Evolutionary conservation across 306 rosid species (phyloP).

Genomic region (Rosa chinensis): DNA sequence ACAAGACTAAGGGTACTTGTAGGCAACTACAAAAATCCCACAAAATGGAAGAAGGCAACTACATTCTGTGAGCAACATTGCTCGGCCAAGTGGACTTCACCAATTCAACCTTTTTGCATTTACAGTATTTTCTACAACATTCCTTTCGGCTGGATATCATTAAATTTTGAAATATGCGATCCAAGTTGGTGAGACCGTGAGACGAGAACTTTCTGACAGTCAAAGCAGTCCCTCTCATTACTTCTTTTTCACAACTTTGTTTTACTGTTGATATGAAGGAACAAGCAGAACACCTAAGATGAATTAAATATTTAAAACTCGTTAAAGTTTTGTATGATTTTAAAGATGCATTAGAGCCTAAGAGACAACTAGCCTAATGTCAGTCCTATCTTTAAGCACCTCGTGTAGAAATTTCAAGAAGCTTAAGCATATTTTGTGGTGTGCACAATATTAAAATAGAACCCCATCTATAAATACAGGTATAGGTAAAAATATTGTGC

Average conservation of each 20-base stretch:
- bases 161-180: not conserved
- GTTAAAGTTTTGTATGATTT: not conserved
- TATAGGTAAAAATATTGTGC: not conserved
- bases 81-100: not conserved
- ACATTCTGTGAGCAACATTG: not conserved
- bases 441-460: not conserved
- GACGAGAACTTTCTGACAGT: not conserved
- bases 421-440: not conserved
- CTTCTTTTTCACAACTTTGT: not conserved
- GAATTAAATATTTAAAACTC: not conserved
- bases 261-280: not conserved
- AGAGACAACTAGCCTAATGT: not conserved
- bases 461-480: not conserved
- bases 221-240: not conserved
- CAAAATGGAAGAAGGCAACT: not conserved
- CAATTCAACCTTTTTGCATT: not conserved
- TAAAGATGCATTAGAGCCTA: not conserved
- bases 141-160: not conserved
- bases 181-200: not conserved
- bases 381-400: not conserved
- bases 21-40: not conserved
- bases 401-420: not conserved
- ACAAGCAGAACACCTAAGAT: not conserved
- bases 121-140: not conserved
- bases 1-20: not conserved